phyloP scores from a whole-genome alignment of 805 yeast genomes.

The Yarrowia sp. region DNA sequence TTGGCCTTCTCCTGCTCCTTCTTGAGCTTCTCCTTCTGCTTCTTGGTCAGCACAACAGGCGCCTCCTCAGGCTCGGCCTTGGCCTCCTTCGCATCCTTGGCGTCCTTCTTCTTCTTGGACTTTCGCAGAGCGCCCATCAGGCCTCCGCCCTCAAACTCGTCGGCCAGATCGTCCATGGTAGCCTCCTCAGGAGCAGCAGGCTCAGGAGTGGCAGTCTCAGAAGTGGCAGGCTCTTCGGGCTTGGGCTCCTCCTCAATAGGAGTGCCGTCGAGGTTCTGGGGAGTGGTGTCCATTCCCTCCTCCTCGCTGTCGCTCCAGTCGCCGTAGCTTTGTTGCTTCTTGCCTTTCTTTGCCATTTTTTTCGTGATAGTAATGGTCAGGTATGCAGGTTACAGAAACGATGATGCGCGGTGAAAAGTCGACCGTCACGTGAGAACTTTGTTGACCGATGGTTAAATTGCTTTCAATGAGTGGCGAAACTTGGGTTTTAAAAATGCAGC shows the following conservation, averaged over 20 bases:
- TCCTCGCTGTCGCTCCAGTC: conserved; percentile 38
- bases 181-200: conserved; percentile 47
- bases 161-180: conserved; percentile 47
- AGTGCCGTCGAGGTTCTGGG: conserved; percentile 13
- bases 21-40: conserved; percentile 44
- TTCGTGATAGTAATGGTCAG: background rate
- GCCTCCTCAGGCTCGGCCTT: conserved; percentile 52
- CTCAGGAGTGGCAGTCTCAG: conserved; percentile 40
- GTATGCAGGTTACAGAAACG: conserved; percentile 1
- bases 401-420: background rate
- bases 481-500: too few species aligned
- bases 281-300: conserved; percentile 30
- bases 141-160: conserved; percentile 59
- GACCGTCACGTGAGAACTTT: conserved; percentile 6
- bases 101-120: conserved; percentile 79
- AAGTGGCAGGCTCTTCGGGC: background rate
- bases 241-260: conserved; percentile 8
- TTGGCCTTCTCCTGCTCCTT: conserved; percentile 45
- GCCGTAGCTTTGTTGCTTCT: conserved; percentile 38
- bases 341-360: conserved; percentile 36
- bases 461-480: too few species aligned
- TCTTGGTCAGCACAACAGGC: conserved; percentile 43
- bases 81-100: conserved; percentile 67
- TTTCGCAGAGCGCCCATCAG: conserved; percentile 83
- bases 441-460: too few species aligned